phyloP scores from a whole-genome alignment of 1,139 yeast genomes.

The Taphrina flavorubra region DNA sequence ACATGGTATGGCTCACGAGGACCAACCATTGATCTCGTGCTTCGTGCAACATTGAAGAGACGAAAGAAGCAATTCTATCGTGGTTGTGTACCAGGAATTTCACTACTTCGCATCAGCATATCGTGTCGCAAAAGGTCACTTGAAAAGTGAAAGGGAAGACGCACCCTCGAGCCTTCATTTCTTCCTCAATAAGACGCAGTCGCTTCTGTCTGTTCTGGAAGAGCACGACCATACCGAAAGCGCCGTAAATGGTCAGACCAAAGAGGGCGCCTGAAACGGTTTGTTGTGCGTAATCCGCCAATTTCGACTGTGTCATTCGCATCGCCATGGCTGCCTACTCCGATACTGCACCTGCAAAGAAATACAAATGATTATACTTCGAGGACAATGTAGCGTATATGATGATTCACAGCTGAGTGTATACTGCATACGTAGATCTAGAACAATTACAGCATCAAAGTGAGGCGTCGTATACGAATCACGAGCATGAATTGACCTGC shows the following conservation, averaged over 20 bases:
- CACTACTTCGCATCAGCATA: neutral
- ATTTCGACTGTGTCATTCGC: constrained; percentile 33
- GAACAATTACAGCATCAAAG: constrained; percentile 10
- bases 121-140: neutral
- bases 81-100: constrained; percentile 26
- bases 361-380: too few species aligned
- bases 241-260: constrained; percentile 34
- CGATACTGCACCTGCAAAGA: too few species aligned
- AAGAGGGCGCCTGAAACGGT: constrained; percentile 37
- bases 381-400: neutral
- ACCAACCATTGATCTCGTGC: too few species aligned
- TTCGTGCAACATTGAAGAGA: too few species aligned
- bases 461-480: constrained; percentile 12
- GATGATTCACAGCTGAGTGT: too few species aligned
- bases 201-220: constrained; percentile 36
- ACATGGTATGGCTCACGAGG: too few species aligned
- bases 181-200: constrained; percentile 33
- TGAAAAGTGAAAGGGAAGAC: neutral
- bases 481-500: neutral
- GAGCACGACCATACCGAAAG: constrained; percentile 37
- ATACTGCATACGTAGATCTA: neutral
- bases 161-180: constrained; percentile 36
- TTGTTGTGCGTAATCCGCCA: constrained; percentile 38
- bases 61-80: neutral
- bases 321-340: neutral